Conservation (phyloP, 371 early-diverging fungal genomes). For the Mucor indicus region DNA sequence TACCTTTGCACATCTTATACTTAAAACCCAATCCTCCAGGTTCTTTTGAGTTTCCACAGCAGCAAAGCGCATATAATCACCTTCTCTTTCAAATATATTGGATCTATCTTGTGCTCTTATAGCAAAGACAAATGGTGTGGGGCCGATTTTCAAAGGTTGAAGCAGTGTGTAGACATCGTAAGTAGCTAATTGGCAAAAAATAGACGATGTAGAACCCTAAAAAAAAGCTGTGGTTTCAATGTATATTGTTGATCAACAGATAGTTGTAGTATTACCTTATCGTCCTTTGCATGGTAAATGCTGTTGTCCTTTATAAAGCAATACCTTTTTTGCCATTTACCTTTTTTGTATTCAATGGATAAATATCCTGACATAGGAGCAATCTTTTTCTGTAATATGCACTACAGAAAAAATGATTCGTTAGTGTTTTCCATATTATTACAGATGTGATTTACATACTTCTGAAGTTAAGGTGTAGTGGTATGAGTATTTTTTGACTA, state of each 20-base stretch:
- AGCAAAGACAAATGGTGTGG: constrained; percentile 81
- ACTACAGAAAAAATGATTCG: constrained; percentile 8
- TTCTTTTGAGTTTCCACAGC: constrained; percentile 73
- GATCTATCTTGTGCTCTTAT: constrained; percentile 78
- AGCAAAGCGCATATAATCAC: constrained; percentile 80
- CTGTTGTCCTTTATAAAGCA: constrained; percentile 62
- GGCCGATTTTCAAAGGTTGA: constrained; percentile 54
- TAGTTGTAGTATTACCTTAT: too few species aligned
- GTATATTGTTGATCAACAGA: too few species aligned
- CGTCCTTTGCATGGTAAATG: constrained; percentile 70
- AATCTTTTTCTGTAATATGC: constrained; percentile 32
- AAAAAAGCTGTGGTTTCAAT: too few species aligned
- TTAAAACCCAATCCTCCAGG: constrained; percentile 81
- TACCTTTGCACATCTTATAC: constrained; percentile 80
- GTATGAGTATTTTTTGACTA: constrained; percentile 71
- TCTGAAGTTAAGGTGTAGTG: constrained; percentile 43
- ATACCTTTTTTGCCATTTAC: constrained; percentile 77
- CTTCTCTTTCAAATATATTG: constrained; percentile 76
- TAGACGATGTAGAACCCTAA: constrained; percentile 21
- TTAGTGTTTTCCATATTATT: neutral
- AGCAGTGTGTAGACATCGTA: constrained; percentile 80
- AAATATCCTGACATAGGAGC: constrained; percentile 65
- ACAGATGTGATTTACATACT: too few species aligned
- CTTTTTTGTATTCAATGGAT: constrained; percentile 66
- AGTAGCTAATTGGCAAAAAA: constrained; percentile 67